These are phyloP conservation scores for Ascocoryne sarcoides DNA, from an alignment of 2,329 filamentous ascomycete species.

Conservation along the genomic window DNA sequence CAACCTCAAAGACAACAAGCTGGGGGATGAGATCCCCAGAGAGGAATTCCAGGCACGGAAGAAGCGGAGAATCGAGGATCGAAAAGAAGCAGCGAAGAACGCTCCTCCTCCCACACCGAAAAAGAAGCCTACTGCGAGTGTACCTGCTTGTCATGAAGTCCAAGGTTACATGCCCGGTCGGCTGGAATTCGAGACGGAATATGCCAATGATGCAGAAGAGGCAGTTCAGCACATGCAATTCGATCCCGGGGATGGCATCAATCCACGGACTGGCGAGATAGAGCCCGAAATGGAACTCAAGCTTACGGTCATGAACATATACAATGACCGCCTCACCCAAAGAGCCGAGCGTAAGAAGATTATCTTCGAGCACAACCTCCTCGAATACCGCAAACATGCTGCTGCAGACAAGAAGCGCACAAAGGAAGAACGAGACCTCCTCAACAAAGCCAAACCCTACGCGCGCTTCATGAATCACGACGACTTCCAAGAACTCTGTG, in stretches of 20 bases:
- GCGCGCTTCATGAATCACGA: conserved; percentile 92
- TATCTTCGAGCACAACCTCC: conserved; percentile 86
- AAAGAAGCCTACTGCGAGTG: conserved; percentile 90
- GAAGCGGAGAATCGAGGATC: conserved; percentile 86
- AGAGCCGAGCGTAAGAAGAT: conserved; percentile 93
- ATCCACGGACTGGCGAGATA: conserved; percentile 71
- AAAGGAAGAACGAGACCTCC: conserved; percentile 84
- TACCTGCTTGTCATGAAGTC: conserved; percentile 94
- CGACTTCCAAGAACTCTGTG: conserved; percentile 80
- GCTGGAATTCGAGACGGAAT: conserved; percentile 94
- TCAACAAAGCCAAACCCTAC: conserved; percentile 93
- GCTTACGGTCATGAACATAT: conserved; percentile 96
- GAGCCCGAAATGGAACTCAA: conserved; percentile 97
- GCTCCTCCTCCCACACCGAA: conserved; percentile 79
- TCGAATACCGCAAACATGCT: conserved; percentile 89
- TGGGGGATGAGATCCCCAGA: conserved; percentile 73
- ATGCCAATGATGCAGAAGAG: conserved; percentile 96
- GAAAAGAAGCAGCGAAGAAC: conserved; percentile 78
- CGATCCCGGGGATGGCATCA: conserved; percentile 88
- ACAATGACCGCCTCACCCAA: conserved; percentile 84
- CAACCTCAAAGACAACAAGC: conserved; percentile 68
- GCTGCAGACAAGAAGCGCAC: conserved; percentile 88
- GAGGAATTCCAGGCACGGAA: conserved; percentile 91
- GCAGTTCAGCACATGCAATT: conserved; percentile 98
- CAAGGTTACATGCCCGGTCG: conserved; percentile 98